Percentiles rank a stretch among this genome's conserved stretches.
These are phyloP conservation scores for Ustilago xerochloae DNA, from an alignment of 1,284 basidiomycete species.

Conservation along the genomic window DNA sequence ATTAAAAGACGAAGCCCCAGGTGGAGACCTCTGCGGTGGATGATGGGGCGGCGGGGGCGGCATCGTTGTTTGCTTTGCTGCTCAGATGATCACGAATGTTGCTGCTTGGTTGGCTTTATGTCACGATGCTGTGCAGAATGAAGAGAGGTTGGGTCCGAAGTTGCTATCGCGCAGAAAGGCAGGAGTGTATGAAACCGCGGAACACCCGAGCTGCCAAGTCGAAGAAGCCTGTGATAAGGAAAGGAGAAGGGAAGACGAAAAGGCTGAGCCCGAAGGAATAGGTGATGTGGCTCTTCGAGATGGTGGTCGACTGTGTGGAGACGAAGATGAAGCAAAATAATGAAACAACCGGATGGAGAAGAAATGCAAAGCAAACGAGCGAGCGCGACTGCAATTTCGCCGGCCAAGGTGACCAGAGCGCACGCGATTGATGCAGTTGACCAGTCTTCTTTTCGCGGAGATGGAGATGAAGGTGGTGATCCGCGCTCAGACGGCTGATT, in stretches of 20 bases:
- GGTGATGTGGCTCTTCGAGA: background rate
- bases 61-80: background rate
- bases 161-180: too few relatives aligned
- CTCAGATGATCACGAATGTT: background rate
- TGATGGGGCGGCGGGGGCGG: background rate
- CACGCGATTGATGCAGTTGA: background rate
- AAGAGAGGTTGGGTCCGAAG: too few relatives aligned
- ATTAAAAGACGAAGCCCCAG: constrained; percentile 27
- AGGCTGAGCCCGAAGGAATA: background rate
- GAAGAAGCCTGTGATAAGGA: background rate
- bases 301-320: constrained; percentile 5
- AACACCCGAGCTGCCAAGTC: too few relatives aligned
- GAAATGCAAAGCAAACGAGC: constrained; percentile 1
- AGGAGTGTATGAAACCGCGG: too few relatives aligned
- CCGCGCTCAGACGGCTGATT: constrained; percentile 6
- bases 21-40: constrained; percentile 37
- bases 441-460: constrained; percentile 1
- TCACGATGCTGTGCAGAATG: background rate
- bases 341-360: constrained; percentile 7
- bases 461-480: too few relatives aligned
- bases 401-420: background rate
- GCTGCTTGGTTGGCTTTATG: background rate
- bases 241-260: background rate
- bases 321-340: background rate
- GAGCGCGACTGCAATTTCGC: constrained; percentile 23